Base-by-base conservation (phyloP, 208 protist genomes). In the Leishmania lainsoni region DNA sequence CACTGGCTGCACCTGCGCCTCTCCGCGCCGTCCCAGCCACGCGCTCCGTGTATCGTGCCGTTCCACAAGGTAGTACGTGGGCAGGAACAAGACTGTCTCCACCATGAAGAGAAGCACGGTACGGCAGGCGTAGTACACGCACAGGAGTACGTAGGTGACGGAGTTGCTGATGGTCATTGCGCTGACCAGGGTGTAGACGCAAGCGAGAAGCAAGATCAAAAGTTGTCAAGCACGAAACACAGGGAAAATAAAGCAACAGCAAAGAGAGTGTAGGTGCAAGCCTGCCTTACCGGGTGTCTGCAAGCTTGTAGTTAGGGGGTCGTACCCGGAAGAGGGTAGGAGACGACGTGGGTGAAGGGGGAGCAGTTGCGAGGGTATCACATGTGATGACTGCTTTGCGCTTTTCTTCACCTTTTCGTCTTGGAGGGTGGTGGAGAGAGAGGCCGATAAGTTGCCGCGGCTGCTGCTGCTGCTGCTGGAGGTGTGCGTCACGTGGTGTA, bases 1-100 rank as follows among this genome's bases (percentile, higher is more conserved):
- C 58, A 85, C 58, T 4, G 76, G 81, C 70, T 85, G 76, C 70
- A 80, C 76, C 45, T 85, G 81, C 42, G 81, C 81, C 76, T 85
- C 81, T 42, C 71, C 81, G 9, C 81, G 76, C 5, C 71, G 69
- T n/a, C 75, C 81, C 35, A 84, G 48, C 81, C 81, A 84, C 22
- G 59, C 54, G 29, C 81, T 85, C 12, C 32, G 76, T 45, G 63
- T 78, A 72, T 85, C 76, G 42, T 85, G 76, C 52, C 69, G 81
- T 59, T 85, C 75, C 8, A 81, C 32, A 20, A 87, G 35, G 48
- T 78, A 81, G 70, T 85, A 81, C 12, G 63, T 22, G 12, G 79
- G 83, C 42, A 83, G 35, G 56, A 86, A 86, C 14, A 86, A 69
- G 1, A 83, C 52, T 14, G 79, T n/a, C 68, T 81, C 78, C 49